Base-by-base conservation (phyloP, 257 asterid species). In the Asclepias syriaca region DNA sequence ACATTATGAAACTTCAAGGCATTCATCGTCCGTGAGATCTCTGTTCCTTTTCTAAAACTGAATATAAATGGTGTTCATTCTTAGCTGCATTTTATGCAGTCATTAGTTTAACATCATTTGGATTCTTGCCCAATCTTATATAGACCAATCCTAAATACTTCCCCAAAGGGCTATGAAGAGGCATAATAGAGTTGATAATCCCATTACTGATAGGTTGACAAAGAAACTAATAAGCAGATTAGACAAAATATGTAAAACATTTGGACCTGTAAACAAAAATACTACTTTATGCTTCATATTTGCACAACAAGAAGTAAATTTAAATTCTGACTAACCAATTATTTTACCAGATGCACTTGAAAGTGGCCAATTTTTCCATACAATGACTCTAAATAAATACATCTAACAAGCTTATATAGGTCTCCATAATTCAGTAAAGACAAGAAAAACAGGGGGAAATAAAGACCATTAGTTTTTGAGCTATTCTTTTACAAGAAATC, bases 321-420 rank as follows among this genome's bases (percentile, higher is more conserved):
- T 14, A 51, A 16, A 51, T 13, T 51, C 8, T n/a, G 13, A 24
- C 19, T 27, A 60, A 29, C 66, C 46, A 60, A 60, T 24, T 60
- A 21, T 60, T 61, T 61, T 6, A 8, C 46, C 8, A 61, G 37
- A 61, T 13, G 45, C 27, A 54, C 29, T 19, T 54, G 9, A 29
- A n/a, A 61, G 5, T 4, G 22, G 67, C 67, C 48, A 32, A 61
- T 1, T 32, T 32, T 32, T 61, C 67, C 67, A 61, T 19, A 61
- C 24, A 63, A 34, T 63, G 48, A 63, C 27, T 32, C 67, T 63
- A 63, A 16, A 63, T 46, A 63, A 63, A 46, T 34, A n/a, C 43
- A 63, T 34, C 12, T 15, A 13, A 13, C 48, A 1, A 63, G 8
- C 22, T 9, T 7, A 63, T 43, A 34, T 16, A 4, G 46, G 6